Percentiles rank a stretch among this genome's conserved stretches.
phyloP scores from a whole-genome alignment of 2,329 filamentous ascomycete genomes.

The Sphaerulina vaccinii region DNA sequence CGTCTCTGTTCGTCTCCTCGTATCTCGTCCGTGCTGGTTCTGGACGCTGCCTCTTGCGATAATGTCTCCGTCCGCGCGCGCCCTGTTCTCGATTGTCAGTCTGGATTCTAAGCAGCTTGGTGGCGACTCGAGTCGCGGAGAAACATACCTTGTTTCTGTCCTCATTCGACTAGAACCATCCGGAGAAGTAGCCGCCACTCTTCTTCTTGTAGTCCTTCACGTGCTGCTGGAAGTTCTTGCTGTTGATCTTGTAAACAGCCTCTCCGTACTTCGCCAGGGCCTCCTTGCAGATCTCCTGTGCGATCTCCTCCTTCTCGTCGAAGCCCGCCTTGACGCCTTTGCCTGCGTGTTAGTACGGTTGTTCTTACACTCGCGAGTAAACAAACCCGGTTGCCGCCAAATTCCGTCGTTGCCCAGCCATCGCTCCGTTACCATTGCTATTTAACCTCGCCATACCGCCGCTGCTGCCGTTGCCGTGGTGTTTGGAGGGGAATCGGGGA shows the following conservation, averaged over 20 bases:
- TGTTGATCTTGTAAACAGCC: conserved; percentile 3
- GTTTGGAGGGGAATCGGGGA: neutral
- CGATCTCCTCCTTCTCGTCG: neutral
- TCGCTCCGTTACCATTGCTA: neutral
- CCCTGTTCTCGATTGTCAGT: neutral
- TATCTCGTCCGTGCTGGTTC: neutral
- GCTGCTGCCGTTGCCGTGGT: neutral
- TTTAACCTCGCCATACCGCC: neutral
- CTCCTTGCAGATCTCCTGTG: conserved; percentile 2
- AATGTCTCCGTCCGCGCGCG: neutral
- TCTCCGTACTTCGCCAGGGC: conserved; percentile 9
- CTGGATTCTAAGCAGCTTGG: neutral
- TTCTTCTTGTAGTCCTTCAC: neutral
- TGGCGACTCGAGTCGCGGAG: neutral
- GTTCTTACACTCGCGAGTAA: neutral
- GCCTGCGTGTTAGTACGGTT: neutral
- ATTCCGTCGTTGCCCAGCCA: neutral
- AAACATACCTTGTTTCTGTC: neutral
- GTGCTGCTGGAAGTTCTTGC: conserved; percentile 9
- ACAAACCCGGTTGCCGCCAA: neutral
- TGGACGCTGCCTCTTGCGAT: neutral
- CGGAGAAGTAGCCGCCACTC: conserved; percentile 6
- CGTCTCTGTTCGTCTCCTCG: neutral
- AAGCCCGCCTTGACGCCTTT: conserved; percentile 5
- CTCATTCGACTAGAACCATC: neutral